Base-by-base conservation (phyloP, 1,284 basidiomycete species). In the Tilletia walkeri region DNA sequence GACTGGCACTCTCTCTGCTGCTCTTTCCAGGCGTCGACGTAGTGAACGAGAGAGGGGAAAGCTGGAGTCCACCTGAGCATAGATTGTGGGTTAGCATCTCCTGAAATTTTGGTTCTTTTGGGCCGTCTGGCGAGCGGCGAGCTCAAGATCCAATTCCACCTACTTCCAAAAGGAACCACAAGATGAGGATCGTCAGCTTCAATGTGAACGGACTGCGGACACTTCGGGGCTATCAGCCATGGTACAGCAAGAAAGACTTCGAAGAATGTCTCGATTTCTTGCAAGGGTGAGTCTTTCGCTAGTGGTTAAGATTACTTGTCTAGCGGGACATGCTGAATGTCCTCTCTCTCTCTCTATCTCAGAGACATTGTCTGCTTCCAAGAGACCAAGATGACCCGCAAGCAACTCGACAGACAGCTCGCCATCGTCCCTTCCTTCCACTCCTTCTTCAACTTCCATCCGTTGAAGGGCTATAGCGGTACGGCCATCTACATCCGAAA, bases 201-300 rank as follows among this genome's bases (percentile, higher is more conserved):
- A 83, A 83, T 71, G 79, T 81, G 68, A 83, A 83, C 65, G 81
- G 81, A 45, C 73, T 82, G 10, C 77, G 78, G 18, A 82, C 80
- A n/a, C 69, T 83, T 36, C 75, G 76, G 41, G 75, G 76, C 65
- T 82, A 81, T 73, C 77, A 79, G 70, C 81, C 80, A 30, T 82
- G 78, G 80, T 78, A 76, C 75, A 70, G 72, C 65, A 74, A 80
- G 5, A 69, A 72, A 7, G 74, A 78, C 56, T 82, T 78, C 75
- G 76, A 78, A 65, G 78, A 73, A n/a, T 81, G 80, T 66, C 74
- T 81, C 18, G 77, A 81, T 38, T 63, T 63, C 38, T 5, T 50
- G 14, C 24, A 67, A 54, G 67, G 47, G 45, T 53, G 47, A 38
- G 54, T 39, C 20, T 30, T 38, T 50, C 9, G 24, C 24, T 18